A percentile compares a stretch with the other conserved stretches of the same genome.
Conservation (phyloP, 495 filamentous ascomycete genomes). For the Penicillium arizonense region DNA sequence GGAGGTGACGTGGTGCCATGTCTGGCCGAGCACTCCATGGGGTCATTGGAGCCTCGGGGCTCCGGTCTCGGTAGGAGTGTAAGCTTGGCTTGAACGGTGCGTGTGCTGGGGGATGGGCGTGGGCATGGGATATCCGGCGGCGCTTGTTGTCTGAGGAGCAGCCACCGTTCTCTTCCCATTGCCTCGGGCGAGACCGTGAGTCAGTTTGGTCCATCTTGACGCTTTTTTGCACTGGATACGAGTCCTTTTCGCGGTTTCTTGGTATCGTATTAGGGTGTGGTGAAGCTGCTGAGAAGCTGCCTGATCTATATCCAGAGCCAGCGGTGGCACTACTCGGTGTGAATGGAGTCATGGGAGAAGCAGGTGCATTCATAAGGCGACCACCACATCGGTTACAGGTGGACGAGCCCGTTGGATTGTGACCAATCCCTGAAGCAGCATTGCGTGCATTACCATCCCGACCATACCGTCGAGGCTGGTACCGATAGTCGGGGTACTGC, state of each 20-base stretch:
- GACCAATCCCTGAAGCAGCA: slow-evolving; percentile 33
- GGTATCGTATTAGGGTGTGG: slow-evolving; percentile 17
- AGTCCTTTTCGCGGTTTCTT: slow-evolving; percentile 23
- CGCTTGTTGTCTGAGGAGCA: slow-evolving; percentile 55
- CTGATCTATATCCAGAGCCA: slow-evolving; percentile 8
- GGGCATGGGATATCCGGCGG: slow-evolving; percentile 41
- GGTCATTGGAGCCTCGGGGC: slow-evolving; percentile 31
- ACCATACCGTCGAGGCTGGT: slow-evolving; percentile 81
- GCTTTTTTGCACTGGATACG: slow-evolving; percentile 17
- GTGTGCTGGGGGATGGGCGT: slow-evolving; percentile 5
- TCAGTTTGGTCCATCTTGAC: slow-evolving; percentile 26
- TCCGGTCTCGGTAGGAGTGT: slow-evolving; percentile 28
- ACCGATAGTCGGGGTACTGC: slow-evolving; percentile 91
- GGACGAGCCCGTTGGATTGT: slow-evolving; percentile 38
- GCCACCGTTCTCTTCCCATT: slow-evolving; percentile 25
- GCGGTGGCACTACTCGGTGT: slow-evolving; percentile 16
- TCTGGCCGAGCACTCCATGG: slow-evolving; percentile 34
- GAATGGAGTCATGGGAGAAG: slow-evolving; percentile 41
- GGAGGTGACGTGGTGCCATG: slow-evolving; percentile 29
- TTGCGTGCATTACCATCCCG: slow-evolving; percentile 42
- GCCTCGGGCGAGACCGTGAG: slow-evolving; percentile 21
- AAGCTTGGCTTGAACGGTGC: slow-evolving; percentile 22
- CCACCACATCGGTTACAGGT: slow-evolving; percentile 45
- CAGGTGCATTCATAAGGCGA: slow-evolving; percentile 45
- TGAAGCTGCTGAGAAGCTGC: slow-evolving; percentile 14